Evolutionary conservation across 495 filamentous ascomycete species (phyloP).

Genomic region (Glonium stellatum): DNA sequence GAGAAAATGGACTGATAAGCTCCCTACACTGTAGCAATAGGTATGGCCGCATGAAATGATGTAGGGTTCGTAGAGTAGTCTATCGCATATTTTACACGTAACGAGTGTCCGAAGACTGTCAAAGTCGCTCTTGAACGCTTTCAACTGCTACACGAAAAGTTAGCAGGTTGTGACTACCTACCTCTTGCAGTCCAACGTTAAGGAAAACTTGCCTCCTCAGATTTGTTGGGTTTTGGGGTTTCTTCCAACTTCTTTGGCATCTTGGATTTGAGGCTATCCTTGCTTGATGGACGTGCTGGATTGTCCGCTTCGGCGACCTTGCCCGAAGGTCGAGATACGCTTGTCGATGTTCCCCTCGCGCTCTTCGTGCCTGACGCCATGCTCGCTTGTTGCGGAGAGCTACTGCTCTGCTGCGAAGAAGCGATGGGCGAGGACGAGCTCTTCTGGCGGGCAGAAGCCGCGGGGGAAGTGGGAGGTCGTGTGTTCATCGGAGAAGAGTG

Average conservation of each 20-base stretch:
- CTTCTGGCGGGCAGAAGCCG: constrained; percentile 12
- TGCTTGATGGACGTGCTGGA: constrained; percentile 15
- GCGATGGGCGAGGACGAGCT: constrained; percentile 19
- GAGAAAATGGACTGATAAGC: background rate
- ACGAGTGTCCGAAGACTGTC: constrained; percentile 37
- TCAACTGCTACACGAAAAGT: constrained; percentile 29
- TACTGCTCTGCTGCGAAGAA: constrained; percentile 9
- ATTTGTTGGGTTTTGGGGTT: constrained; percentile 14
- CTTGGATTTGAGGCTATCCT: constrained; percentile 27
- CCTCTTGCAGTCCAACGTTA: background rate
- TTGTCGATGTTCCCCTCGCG: constrained; percentile 5
- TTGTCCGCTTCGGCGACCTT: constrained; percentile 10
- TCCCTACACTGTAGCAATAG: constrained; percentile 61
- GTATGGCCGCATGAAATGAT: constrained; percentile 66
- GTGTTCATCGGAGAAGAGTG: constrained; percentile 8
- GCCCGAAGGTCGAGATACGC: constrained; percentile 5
- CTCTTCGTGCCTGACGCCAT: constrained; percentile 14
- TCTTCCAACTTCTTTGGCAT: constrained; percentile 25
- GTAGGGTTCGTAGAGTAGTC: constrained; percentile 66
- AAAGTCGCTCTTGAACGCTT: constrained; percentile 37
- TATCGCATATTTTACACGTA: constrained; percentile 63
- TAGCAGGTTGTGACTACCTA: background rate
- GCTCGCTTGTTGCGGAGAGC: constrained; percentile 10
- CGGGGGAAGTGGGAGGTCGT: constrained; percentile 19
- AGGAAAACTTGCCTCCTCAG: constrained; percentile 18